Evolutionary conservation across 257 asterid species (phyloP), one percentile per base, ranked within the genome.

Genomic region (Salvia splendens): DNA sequence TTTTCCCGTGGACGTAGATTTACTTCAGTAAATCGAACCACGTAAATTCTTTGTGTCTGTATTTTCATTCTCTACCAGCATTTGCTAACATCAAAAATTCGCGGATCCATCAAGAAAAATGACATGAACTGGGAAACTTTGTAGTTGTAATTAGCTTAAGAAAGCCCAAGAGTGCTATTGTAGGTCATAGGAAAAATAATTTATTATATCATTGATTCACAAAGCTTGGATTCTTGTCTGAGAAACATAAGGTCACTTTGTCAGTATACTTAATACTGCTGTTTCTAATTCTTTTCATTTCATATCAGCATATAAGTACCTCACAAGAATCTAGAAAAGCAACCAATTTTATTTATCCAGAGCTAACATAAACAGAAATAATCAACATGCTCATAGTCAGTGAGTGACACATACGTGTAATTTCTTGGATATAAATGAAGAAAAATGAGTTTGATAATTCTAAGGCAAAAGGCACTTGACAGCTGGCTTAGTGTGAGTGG

Each of bases 401-500:
- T 46, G 8, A 46, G 6, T 4, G 5, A 4, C 40, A 1, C 38
- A 35, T 1, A 38, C 32, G 7, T 32, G 28, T 50, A 50, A 6
- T 24, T 24, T 24, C 30, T 24, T 24, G 2, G 30, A 24, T 24
- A 24, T 24, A 24, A 24, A 24, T 24, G 30, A 24, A 24, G 30
- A 24, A 24, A 24, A 24, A 0, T 24, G 30, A 24, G 30, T 24
- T 24, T 24, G 30, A 24, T 24, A 24, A 24, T 24, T 50, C 30
- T 28, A 55, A 45, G 73, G 83, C 33, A 60, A 56, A 11, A 84
- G 81, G 61, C 95, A 87, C 0, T 69, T 82, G 30, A 79, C 82
- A 52, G 73, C 59, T 61, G 87, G 86, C 8, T n/a, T 77, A 0
- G 89, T 79, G 67, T 57, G 87, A 41, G 79, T 69, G 50, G 85